Evolutionary conservation across 129 eudicot genomes (phyloP).

Genomic region (Dittrichia graveolens): DNA sequence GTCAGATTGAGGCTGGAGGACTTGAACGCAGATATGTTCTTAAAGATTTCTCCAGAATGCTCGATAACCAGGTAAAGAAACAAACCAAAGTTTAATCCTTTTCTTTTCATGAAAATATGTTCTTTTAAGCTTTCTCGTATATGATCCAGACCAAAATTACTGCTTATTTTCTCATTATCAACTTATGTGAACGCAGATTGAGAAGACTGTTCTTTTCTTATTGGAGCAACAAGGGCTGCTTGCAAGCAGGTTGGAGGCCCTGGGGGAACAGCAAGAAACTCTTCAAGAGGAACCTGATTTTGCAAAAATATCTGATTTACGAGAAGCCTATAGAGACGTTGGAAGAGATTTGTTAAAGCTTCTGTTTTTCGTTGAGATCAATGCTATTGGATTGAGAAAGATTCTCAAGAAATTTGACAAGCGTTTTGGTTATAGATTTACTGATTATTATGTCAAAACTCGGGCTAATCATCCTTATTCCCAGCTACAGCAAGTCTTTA

Average conservation of each 20-base stretch:
- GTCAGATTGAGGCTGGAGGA: slow-evolving; percentile 70
- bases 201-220: slow-evolving; percentile 80
- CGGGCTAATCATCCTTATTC: slow-evolving; percentile 99
- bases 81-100: neutral
- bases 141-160: neutral
- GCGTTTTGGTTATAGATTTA: slow-evolving; percentile 80
- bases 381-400: slow-evolving; percentile 88
- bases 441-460: slow-evolving; percentile 90
- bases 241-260: slow-evolving; percentile 69
- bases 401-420: slow-evolving; percentile 97
- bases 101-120: neutral
- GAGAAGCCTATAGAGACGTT: slow-evolving; percentile 82
- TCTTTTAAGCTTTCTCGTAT: neutral
- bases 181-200: slow-evolving; percentile 57
- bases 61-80: slow-evolving; percentile 66
- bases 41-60: slow-evolving; percentile 91
- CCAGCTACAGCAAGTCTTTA: slow-evolving; percentile 92
- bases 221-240: slow-evolving; percentile 95
- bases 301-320: slow-evolving; percentile 58
- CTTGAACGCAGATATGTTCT: slow-evolving; percentile 74
- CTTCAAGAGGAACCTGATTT: slow-evolving; percentile 74
- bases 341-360: slow-evolving; percentile 84
- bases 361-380: slow-evolving; percentile 74
- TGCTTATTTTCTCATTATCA: neutral
- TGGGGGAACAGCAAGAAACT: slow-evolving; percentile 62